Evolutionary conservation across 2,329 filamentous ascomycete species (phyloP).

Genomic region (Simplicillium sp.): DNA sequence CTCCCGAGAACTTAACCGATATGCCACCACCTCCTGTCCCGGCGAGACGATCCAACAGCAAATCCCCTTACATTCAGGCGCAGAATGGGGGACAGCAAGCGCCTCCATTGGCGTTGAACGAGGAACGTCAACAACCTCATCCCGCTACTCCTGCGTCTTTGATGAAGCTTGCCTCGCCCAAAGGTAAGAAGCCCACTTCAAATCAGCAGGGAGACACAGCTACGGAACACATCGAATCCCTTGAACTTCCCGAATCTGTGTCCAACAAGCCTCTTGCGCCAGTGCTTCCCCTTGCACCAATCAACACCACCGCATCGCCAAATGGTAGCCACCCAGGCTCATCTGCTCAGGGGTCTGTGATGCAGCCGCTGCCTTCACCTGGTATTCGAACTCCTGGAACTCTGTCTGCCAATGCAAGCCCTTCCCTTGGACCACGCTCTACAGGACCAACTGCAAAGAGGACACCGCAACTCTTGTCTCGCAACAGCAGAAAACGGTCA

Average conservation of each 20-base stretch:
- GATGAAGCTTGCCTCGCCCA: constrained; percentile 62
- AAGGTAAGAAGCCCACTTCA: constrained; percentile 35
- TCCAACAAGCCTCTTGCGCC: constrained; percentile 18
- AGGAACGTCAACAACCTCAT: constrained; percentile 31
- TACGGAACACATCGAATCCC: constrained; percentile 45
- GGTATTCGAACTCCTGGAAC: constrained; percentile 30
- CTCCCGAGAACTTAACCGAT: constrained; percentile 52
- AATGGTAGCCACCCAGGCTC: constrained; percentile 20
- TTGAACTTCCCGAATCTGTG: constrained; percentile 65
- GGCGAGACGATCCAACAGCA: constrained; percentile 51
- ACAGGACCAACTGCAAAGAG: constrained; percentile 35
- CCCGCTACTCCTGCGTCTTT: constrained; percentile 82
- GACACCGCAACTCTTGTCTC: constrained; percentile 46
- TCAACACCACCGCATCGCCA: constrained; percentile 26
- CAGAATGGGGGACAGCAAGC: constrained; percentile 25
- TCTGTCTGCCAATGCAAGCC: constrained; percentile 55
- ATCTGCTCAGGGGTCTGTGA: constrained; percentile 39
- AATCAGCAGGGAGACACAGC: constrained; percentile 29
- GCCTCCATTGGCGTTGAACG: constrained; percentile 8
- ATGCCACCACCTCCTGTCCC: constrained; percentile 63
- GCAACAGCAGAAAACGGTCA: constrained; percentile 62
- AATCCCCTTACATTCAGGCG: constrained; percentile 58
- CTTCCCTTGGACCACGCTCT: constrained; percentile 47
- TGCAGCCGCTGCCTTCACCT: constrained; percentile 40
- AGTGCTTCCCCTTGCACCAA: constrained; percentile 34